Evolutionary conservation across 176 grass and related monocot genomes (phyloP), one percentile per base, ranked within the genome.

Genomic region (Triticum aestivum): DNA sequence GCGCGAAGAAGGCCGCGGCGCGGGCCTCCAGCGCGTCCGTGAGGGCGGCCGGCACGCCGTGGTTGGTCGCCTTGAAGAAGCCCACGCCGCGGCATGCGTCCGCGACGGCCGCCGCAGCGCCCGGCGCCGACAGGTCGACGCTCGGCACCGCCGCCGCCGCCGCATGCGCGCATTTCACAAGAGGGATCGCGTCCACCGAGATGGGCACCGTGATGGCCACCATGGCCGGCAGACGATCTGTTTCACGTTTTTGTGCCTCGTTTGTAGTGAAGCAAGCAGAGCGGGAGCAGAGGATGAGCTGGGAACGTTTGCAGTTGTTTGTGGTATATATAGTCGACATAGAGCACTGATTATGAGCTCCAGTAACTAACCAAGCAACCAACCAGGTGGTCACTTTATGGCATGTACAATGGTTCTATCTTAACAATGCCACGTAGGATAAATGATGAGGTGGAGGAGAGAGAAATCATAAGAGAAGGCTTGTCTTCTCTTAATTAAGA

Each of bases 61-160:
- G 95, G 72, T 98, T 85, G 75, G 84, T 93, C 65, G 89, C 95
- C 85, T 78, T 82, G 89, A 98, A 98, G 93, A 87, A 93, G 0
- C 95, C 95, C 29, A 95, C 67, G n/a, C 80, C 35, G 39, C 89
- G 56, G 82, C 92, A 94, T n/a, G 95, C 95, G 4, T 67, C 54
- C 10, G 69, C 93, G 63, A 88, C 82, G 11, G 89, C 86, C 0
- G 32, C 33, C 11, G 82, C 82, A 24, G 89, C 89, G 9, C 77
- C 86, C 18, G 89, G 77, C n/a, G 77, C 49, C 30, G 52, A 88
- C 86, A 91, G 62, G 86, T 91, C 89, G 4, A 88, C 77, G 69
- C 30, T 68, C 39, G 86, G 89, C 5, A 17, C 30, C 17, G 29
- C 37, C 30, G 47, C 65, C 4, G 47, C 85, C 18, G 83, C 65